Conservation (phyloP, 257 asterid genomes). For the Salvia splendens region DNA sequence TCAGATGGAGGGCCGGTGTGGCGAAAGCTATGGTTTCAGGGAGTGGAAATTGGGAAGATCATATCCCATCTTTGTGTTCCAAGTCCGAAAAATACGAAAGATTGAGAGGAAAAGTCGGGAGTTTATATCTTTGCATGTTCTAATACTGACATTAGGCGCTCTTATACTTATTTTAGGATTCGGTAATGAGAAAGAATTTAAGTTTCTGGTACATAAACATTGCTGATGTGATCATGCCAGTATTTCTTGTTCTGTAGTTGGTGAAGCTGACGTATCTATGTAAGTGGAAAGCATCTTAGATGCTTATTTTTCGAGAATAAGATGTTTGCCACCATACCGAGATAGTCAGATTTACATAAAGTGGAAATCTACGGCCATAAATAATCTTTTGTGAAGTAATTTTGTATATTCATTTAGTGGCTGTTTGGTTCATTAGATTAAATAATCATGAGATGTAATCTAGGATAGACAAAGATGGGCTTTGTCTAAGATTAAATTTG, state of each 20-base stretch:
- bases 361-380: background rate
- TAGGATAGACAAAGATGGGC: too few species aligned
- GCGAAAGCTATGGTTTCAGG: background rate
- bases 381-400: constrained; percentile 16
- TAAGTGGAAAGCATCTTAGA: background rate
- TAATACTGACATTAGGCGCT: background rate
- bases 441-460: too few species aligned
- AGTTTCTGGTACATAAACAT: background rate
- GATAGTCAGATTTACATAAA: background rate
- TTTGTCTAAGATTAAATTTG: too few species aligned
- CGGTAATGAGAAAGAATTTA: constrained; percentile 1
- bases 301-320: background rate
- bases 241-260: background rate
- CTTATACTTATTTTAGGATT: constrained; percentile 3
- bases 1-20: background rate
- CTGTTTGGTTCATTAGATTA: too few species aligned
- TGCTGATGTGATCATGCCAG: background rate
- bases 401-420: background rate
- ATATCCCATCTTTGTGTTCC: background rate
- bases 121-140: background rate
- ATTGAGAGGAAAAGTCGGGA: background rate
- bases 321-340: background rate
- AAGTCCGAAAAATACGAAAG: background rate
- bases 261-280: background rate
- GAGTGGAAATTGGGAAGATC: background rate